Conservation (phyloP, 441 rosid genomes). For the Macaranga tanarius region DNA sequence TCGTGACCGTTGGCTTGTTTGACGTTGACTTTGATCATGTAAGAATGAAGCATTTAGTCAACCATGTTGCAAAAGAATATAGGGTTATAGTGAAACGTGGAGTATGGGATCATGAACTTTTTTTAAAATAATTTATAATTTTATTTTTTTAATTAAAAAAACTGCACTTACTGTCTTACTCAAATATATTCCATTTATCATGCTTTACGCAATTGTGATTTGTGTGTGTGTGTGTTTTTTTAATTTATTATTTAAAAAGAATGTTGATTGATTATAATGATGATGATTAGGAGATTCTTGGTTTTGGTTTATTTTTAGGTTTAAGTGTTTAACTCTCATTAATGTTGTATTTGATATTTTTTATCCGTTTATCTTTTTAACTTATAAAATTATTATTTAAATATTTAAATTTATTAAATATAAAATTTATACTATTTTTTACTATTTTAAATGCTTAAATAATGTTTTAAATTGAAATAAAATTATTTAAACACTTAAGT, state of each 20-base stretch:
- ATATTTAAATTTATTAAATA: too few relatives aligned
- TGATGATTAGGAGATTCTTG: neutral
- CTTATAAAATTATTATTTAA: too few relatives aligned
- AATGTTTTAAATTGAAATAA: too few relatives aligned
- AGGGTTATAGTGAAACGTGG: neutral
- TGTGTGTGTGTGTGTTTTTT: neutral
- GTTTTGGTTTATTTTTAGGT: neutral
- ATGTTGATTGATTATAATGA: neutral
- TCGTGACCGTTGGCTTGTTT: slow-evolving; percentile 31
- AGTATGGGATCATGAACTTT: slow-evolving; percentile 11
- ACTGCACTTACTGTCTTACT: slow-evolving; percentile 18
- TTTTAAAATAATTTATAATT: too few relatives aligned
- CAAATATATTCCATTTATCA: slow-evolving; percentile 20
- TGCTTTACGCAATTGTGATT: slow-evolving; percentile 22
- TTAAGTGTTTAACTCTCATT: too few relatives aligned
- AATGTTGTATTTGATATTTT: too few relatives aligned
- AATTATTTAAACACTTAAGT: too few relatives aligned
- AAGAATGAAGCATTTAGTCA: neutral
- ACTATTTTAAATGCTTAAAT: too few relatives aligned
- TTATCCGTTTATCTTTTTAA: too few relatives aligned
- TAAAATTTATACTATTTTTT: too few relatives aligned
- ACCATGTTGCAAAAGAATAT: neutral
- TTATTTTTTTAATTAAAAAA: neutral
- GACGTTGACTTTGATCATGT: slow-evolving; percentile 13
- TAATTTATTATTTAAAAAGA: neutral